phyloP scores from a whole-genome alignment of 148 eudicot genomes.

The Pharnaceum exiguum region DNA sequence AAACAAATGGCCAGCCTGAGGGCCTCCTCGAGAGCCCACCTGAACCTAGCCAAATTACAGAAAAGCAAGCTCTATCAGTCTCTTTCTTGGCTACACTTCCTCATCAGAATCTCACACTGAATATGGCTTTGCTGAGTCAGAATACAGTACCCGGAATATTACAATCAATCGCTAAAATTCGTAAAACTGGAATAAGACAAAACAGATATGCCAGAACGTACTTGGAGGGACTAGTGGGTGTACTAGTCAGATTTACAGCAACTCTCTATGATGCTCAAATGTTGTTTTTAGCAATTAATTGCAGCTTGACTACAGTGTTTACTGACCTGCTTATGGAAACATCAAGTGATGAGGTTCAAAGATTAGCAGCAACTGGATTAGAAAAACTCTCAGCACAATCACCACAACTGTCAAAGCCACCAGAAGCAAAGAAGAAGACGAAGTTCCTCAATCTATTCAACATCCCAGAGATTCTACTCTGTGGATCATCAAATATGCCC shows the following conservation, averaged over 20 bases:
- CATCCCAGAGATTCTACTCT: constrained; percentile 23
- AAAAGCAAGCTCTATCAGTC: constrained; percentile 57
- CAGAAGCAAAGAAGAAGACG: constrained; percentile 31
- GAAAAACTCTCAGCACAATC: constrained; percentile 70
- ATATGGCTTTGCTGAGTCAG: constrained; percentile 43
- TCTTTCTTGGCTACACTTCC: constrained; percentile 72
- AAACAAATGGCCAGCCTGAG: constrained; percentile 59
- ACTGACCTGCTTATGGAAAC: constrained; percentile 55
- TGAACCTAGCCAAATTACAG: constrained; percentile 42
- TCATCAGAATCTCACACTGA: constrained; percentile 64
- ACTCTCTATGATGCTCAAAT: constrained; percentile 64
- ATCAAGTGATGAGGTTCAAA: constrained; percentile 59
- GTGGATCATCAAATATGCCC: constrained; percentile 25
- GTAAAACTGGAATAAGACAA: constrained; percentile 41
- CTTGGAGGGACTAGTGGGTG: constrained; percentile 77
- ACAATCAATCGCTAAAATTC: constrained; percentile 40
- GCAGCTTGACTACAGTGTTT: constrained; percentile 45
- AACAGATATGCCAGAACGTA: constrained; percentile 47
- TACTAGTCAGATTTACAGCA: constrained; percentile 72
- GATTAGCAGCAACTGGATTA: constrained; percentile 55
- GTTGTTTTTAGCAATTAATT: constrained; percentile 35
- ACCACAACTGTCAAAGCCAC: constrained; percentile 49
- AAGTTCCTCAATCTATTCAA: constrained; percentile 20
- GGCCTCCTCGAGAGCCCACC: constrained; percentile 40
- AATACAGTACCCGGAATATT: constrained; percentile 43